Conservation (phyloP, 2,329 filamentous ascomycete genomes). For the Neonectria sp. region DNA sequence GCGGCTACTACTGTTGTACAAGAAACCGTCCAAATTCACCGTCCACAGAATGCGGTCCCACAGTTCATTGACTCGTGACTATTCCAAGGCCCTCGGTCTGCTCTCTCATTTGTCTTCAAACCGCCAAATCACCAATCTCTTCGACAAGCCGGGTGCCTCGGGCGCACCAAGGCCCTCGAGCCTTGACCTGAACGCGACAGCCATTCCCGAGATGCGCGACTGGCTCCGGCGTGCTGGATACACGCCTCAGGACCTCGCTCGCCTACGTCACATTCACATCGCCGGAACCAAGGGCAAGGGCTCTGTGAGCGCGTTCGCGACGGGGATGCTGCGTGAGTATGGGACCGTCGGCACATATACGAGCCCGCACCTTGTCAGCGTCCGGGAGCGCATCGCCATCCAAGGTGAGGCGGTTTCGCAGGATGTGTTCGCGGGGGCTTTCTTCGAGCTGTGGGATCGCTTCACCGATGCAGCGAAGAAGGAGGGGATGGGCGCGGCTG, state of each 20-base stretch:
- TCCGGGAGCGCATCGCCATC: slow-evolving; percentile 88
- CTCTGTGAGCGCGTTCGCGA: slow-evolving; percentile 87
- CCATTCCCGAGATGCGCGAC: slow-evolving; percentile 85
- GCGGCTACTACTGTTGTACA: neutral
- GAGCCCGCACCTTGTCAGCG: slow-evolving; percentile 87
- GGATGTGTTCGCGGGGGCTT: slow-evolving; percentile 80
- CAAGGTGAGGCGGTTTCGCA: slow-evolving; percentile 79
- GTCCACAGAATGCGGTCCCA: slow-evolving; percentile 12
- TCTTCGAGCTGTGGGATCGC: slow-evolving; percentile 87
- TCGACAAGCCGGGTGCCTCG: slow-evolving; percentile 52
- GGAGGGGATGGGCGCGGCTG: slow-evolving; percentile 55
- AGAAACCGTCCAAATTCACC: neutral
- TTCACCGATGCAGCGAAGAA: slow-evolving; percentile 58
- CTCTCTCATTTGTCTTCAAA: slow-evolving; percentile 87
- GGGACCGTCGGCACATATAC: slow-evolving; percentile 81
- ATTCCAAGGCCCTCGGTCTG: slow-evolving; percentile 78
- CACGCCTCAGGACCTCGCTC: slow-evolving; percentile 62
- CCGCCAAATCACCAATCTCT: slow-evolving; percentile 72
- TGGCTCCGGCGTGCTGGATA: slow-evolving; percentile 86
- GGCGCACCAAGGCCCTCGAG: slow-evolving; percentile 58
- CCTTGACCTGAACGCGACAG: slow-evolving; percentile 75
- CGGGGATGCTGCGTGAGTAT: slow-evolving; percentile 77
- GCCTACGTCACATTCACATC: slow-evolving; percentile 78
- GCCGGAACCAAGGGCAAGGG: slow-evolving; percentile 97
- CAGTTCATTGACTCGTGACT: slow-evolving; percentile 46